These are phyloP conservation scores for Wickerhamiella sorbophila DNA, from an alignment of 805 yeast species.

Conservation along the genomic window DNA sequence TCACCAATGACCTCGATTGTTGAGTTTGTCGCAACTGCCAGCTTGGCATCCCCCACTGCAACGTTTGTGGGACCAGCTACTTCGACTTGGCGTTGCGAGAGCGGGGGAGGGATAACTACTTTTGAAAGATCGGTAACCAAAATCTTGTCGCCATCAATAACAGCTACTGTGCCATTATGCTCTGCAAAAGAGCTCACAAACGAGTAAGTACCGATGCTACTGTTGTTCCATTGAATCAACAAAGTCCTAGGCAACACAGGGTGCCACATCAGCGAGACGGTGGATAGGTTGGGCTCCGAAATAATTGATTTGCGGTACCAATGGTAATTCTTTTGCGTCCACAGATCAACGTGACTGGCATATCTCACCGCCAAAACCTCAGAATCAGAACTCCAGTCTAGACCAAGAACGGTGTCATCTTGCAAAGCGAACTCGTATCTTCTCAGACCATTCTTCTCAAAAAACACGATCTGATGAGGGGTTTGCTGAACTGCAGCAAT, in stretches of 20 bases:
- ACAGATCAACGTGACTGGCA: constrained; percentile 52
- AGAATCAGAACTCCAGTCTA: constrained; percentile 72
- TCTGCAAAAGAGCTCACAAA: constrained; percentile 44
- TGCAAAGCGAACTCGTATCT: constrained; percentile 69
- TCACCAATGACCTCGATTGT: constrained; percentile 2
- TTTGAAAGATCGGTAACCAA: constrained; percentile 67
- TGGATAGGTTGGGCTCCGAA: constrained; percentile 7
- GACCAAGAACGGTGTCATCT: constrained; percentile 27
- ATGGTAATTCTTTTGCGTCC: constrained; percentile 87
- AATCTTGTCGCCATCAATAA: constrained; percentile 59
- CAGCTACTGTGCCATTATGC: constrained; percentile 68
- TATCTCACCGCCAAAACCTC: constrained; percentile 64
- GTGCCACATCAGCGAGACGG: constrained; percentile 47
- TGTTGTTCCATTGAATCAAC: constrained; percentile 29
- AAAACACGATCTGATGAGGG: constrained; percentile 43
- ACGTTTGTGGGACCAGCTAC: constrained; percentile 44
- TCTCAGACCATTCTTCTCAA: constrained; percentile 85
- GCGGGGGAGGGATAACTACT: constrained; percentile 94
- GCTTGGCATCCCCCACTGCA: constrained; percentile 46
- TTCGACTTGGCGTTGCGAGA: constrained; percentile 50
- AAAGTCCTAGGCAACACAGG: constrained; percentile 75
- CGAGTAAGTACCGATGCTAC: constrained; percentile 32
- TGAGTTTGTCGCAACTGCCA: constrained; percentile 39
- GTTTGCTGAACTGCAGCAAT: constrained; percentile 67
- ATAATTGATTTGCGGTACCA: constrained; percentile 90